phyloP scores from a whole-genome alignment of 1,139 yeast species.

The Yamadazyma oceani region DNA sequence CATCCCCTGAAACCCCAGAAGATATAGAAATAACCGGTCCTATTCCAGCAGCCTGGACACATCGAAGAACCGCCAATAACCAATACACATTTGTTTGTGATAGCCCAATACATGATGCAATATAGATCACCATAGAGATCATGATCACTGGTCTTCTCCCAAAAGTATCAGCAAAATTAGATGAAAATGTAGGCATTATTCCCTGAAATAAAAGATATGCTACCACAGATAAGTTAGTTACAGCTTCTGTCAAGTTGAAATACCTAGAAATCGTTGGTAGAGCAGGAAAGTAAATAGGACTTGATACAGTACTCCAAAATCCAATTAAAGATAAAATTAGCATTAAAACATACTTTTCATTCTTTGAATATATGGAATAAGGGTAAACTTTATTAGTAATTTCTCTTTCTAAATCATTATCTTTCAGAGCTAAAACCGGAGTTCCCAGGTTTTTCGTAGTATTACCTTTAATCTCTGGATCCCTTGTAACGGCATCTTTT shows the following conservation, averaged over 20 bases:
- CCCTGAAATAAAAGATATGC: slow-evolving; percentile 41
- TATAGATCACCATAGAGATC: slow-evolving; percentile 25
- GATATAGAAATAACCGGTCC: slow-evolving; percentile 42
- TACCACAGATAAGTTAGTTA: slow-evolving; percentile 37
- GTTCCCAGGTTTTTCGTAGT: too few relatives aligned
- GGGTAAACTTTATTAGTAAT: slow-evolving; percentile 11
- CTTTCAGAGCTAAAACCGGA: too few relatives aligned
- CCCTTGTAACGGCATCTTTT: too few relatives aligned
- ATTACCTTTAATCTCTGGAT: too few relatives aligned
- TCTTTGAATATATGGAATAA: slow-evolving; percentile 18
- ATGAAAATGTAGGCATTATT: slow-evolving; percentile 32
- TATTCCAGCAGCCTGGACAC: slow-evolving; percentile 42
- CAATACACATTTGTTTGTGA: slow-evolving; percentile 36
- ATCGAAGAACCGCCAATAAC: slow-evolving; percentile 35
- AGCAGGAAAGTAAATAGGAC: slow-evolving; percentile 45
- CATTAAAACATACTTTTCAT: slow-evolving; percentile 21
- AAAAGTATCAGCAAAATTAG: slow-evolving; percentile 35
- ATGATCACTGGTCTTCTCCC: slow-evolving; percentile 39
- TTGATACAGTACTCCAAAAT: slow-evolving; percentile 40
- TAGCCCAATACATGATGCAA: slow-evolving; percentile 37
- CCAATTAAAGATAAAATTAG: slow-evolving; percentile 33
- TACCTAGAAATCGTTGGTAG: slow-evolving; percentile 32
- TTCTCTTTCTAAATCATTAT: not conserved
- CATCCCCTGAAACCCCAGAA: slow-evolving; percentile 43
- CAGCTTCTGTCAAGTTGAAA: slow-evolving; percentile 25